Evolutionary conservation across 1,284 basidiomycete genomes (phyloP), one percentile per base, ranked within the genome.

Genomic region (Puccinia coronata): DNA sequence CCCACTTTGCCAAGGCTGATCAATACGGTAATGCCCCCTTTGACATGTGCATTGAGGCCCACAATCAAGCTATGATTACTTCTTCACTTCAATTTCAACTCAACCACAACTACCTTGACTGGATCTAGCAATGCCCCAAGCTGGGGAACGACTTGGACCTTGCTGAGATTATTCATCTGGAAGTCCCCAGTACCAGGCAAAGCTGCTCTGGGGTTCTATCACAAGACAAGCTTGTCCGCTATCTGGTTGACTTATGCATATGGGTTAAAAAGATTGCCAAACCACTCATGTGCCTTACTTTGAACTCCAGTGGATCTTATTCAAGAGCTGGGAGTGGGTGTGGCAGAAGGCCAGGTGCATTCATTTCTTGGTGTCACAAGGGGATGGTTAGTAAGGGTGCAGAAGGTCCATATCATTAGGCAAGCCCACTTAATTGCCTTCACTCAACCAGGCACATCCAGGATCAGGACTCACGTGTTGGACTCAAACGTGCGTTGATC

Each of bases 41-140:
- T 84, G 91, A 94, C 83, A 89, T 96, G 55, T 95, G 93, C 86
- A 90, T 96, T 82, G 93, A 95, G 86, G 93, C 92, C 84, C 91
- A 93, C 84, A 93, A 95, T 83, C 87, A 90, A 57, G 91, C 92
- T 11, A 89, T 90, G 18, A 91, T 92, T 86, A 88, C 88, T 16
- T 82, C 88, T 0, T 87, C 89, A 28, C 90, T 91, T 83, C 86
- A 93, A 31, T 89, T 90, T 91, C 82, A 91, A 91, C 85, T 85
- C 92, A n/a, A 87, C 85, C 80, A 88, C 87, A 85, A 86, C 91
- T 83, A 92, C 92, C 83, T 88, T 87, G 88, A 84, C 93, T 90
- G 92, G 80, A 49, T 75, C 80, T 59, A 81, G 82, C 43, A 82
- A 81, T 81, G 85, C 82, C 81, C 89, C 1, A 88, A 89, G 12